These are phyloP conservation scores for Bidens hawaiensis DNA, from an alignment of 140 eudicot species.

Conservation along the genomic window DNA sequence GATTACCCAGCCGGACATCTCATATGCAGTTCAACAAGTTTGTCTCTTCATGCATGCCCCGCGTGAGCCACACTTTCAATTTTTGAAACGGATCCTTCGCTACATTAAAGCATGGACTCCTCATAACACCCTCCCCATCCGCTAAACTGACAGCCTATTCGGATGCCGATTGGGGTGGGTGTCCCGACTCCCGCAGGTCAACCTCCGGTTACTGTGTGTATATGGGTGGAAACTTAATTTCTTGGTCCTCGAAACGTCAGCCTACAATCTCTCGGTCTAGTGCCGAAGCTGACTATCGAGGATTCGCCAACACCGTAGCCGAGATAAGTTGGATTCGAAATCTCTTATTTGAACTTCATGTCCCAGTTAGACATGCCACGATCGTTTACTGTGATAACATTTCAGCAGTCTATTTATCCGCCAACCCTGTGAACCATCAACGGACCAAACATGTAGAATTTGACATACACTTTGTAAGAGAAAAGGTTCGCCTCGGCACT, in stretches of 20 bases:
- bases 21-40: not conserved
- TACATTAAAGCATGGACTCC: not conserved
- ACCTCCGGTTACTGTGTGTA: not conserved
- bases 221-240: not conserved
- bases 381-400: not conserved
- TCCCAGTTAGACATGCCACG: not conserved
- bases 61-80: not conserved
- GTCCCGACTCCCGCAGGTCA: not conserved
- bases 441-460: not conserved
- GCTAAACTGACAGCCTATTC: not conserved
- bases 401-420: not conserved
- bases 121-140: no score
- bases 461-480: no score
- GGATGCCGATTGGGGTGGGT: not conserved
- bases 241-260: not conserved
- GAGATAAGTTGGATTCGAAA: not conserved
- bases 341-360: not conserved
- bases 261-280: not conserved
- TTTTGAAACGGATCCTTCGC: not conserved
- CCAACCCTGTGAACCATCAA: not conserved
- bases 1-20: not conserved
- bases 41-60: not conserved
- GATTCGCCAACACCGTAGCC: not conserved
- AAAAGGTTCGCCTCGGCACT: no score
- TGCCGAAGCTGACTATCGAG: not conserved